Conservation (phyloP, 1,284 basidiomycete genomes). For the Xerocomus nothofagi region DNA sequence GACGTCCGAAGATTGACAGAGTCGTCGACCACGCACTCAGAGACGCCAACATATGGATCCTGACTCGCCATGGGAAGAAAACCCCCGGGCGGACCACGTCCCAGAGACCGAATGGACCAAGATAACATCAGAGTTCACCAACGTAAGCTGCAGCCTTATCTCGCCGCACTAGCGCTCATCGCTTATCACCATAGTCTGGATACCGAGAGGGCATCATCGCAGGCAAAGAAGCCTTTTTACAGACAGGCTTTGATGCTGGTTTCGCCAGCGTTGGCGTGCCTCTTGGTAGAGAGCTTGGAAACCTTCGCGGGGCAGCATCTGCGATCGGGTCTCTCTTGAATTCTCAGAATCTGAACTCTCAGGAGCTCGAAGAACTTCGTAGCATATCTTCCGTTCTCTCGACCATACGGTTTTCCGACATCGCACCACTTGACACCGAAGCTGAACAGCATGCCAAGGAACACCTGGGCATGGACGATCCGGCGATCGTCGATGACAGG, state of each 20-base stretch:
- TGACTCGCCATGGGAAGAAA: slow-evolving; percentile 59
- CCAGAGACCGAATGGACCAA: slow-evolving; percentile 61
- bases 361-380: slow-evolving; percentile 44
- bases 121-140: slow-evolving; percentile 65
- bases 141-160: slow-evolving; percentile 40
- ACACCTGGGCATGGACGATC: slow-evolving; percentile 48
- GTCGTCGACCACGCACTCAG: neutral
- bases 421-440: slow-evolving; percentile 68
- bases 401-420: slow-evolving; percentile 61
- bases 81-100: slow-evolving; percentile 30
- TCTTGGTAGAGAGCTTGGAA: slow-evolving; percentile 70
- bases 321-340: slow-evolving; percentile 58
- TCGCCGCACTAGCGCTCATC: slow-evolving; percentile 3
- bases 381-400: slow-evolving; percentile 54
- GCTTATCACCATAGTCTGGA: slow-evolving; percentile 55
- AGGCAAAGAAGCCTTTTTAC: slow-evolving; percentile 78
- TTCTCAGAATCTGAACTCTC: slow-evolving; percentile 17
- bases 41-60: slow-evolving; percentile 42
- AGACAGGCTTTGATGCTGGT: slow-evolving; percentile 80
- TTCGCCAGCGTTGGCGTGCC: slow-evolving; percentile 73
- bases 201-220: slow-evolving; percentile 87
- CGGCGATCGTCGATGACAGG: slow-evolving; percentile 39
- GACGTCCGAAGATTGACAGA: neutral
- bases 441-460: slow-evolving; percentile 70
- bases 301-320: slow-evolving; percentile 64